Conservation (phyloP, 2,329 filamentous ascomycete genomes). For the Apiospora pterosperma region DNA sequence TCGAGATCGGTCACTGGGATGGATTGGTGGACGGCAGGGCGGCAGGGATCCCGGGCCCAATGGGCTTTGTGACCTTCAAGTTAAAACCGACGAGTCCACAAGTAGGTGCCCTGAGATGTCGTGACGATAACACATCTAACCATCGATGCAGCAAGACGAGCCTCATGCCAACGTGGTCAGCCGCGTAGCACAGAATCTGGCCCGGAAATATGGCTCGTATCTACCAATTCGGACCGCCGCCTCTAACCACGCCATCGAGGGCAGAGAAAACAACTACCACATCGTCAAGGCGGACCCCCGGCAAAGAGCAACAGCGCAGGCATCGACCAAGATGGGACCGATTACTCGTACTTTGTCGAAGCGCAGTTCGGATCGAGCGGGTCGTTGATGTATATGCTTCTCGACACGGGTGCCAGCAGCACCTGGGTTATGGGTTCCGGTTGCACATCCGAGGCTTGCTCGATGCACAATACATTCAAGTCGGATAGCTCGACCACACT, state of each 20-base stretch:
- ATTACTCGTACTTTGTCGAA: slow-evolving; percentile 63
- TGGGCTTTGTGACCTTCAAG: slow-evolving; percentile 34
- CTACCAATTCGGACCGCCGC: slow-evolving; percentile 14
- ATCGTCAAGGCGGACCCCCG: slow-evolving; percentile 45
- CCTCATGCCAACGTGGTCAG: slow-evolving; percentile 32
- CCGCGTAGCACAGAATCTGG: slow-evolving; percentile 34
- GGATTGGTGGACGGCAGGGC: slow-evolving; percentile 1
- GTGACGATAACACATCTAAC: slow-evolving; percentile 12
- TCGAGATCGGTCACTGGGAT: slow-evolving; percentile 6
- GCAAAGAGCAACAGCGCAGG: slow-evolving; percentile 47
- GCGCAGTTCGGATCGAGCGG: slow-evolving; percentile 52
- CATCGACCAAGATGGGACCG: slow-evolving; percentile 61
- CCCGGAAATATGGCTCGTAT: slow-evolving; percentile 35
- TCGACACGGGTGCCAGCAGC: slow-evolving; percentile 66
- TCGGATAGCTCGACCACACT: slow-evolving; percentile 62
- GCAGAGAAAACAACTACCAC: slow-evolving; percentile 44
- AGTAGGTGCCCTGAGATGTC: neutral
- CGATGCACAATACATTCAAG: slow-evolving; percentile 68
- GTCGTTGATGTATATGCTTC: slow-evolving; percentile 56
- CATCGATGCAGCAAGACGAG: slow-evolving; percentile 26
- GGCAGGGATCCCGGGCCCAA: slow-evolving; percentile 7
- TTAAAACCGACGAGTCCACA: slow-evolving; percentile 34
- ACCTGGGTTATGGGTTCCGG: slow-evolving; percentile 79
- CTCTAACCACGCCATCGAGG: slow-evolving; percentile 21
- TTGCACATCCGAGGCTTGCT: slow-evolving; percentile 66